Evolutionary conservation across 768 basidiomycete genomes (phyloP).

Genomic region (Phylloporus sp.): DNA sequence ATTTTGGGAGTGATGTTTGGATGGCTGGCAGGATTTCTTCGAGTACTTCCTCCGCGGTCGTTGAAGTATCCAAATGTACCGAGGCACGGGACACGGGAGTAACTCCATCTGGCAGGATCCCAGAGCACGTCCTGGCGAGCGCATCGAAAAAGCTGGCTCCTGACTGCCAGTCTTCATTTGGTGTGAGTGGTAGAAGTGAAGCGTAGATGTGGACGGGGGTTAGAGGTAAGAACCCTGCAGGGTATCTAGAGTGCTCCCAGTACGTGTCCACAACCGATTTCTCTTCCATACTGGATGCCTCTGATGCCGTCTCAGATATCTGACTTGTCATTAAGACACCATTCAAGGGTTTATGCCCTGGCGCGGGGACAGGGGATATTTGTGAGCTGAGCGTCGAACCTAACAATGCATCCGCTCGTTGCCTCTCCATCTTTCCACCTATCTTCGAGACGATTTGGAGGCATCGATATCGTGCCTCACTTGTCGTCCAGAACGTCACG

Average conservation of each 20-base stretch:
- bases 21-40: slow-evolving; percentile 50
- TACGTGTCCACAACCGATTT: slow-evolving; percentile 38
- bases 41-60: neutral
- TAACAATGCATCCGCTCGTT: slow-evolving; percentile 62
- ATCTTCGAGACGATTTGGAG: slow-evolving; percentile 78
- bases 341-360: neutral
- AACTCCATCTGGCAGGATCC: slow-evolving; percentile 49
- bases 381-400: slow-evolving; percentile 14
- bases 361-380: slow-evolving; percentile 9
- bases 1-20: slow-evolving; percentile 51
- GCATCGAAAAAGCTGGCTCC: slow-evolving; percentile 39
- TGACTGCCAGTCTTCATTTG: neutral
- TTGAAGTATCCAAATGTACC: neutral
- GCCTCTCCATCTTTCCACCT: slow-evolving; percentile 65
- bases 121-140: slow-evolving; percentile 49
- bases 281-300: neutral
- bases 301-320: neutral
- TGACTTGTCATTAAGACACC: too few relatives aligned
- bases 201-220: slow-evolving; percentile 55
- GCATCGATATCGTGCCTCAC: slow-evolving; percentile 69
- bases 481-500: slow-evolving; percentile 77
- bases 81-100: neutral
- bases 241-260: slow-evolving; percentile 64
- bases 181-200: slow-evolving; percentile 17
- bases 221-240: slow-evolving; percentile 49